Evolutionary conservation across 1,139 yeast species (phyloP).

Genomic region (Chernovozyma aurita): DNA sequence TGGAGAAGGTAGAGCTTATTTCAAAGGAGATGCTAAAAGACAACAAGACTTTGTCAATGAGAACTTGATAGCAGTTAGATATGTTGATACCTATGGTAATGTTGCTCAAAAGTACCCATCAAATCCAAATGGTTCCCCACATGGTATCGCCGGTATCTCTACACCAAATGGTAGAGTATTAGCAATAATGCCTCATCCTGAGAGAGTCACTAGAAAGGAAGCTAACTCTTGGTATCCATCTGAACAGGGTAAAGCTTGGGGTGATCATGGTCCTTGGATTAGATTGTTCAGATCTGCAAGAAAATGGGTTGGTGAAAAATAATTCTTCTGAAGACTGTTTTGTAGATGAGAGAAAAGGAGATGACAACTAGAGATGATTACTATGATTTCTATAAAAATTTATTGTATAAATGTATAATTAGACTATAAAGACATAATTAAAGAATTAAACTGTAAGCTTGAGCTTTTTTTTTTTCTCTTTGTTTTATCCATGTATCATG

Average conservation of each 20-base stretch:
- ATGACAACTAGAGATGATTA: no score
- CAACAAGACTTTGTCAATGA: slow-evolving; percentile 43
- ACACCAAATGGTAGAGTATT: slow-evolving; percentile 91
- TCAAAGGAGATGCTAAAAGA: slow-evolving; percentile 41
- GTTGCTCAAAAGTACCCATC: slow-evolving; percentile 80
- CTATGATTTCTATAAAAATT: no score
- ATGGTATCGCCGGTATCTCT: slow-evolving; percentile 89
- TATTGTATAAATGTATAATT: no score
- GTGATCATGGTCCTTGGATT: slow-evolving; percentile 89
- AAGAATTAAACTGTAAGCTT: no score
- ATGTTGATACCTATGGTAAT: slow-evolving; percentile 86
- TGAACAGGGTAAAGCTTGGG: slow-evolving; percentile 62
- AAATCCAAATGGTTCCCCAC: slow-evolving; percentile 95
- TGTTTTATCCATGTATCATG: no score
- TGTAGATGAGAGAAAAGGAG: no score
- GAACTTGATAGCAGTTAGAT: slow-evolving; percentile 63
- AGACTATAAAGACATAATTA: no score
- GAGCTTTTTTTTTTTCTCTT: no score
- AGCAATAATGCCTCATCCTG: slow-evolving; percentile 99
- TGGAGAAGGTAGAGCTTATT: slow-evolving; percentile 94
- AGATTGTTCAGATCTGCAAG: slow-evolving; percentile 90
- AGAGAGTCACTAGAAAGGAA: slow-evolving; percentile 84
- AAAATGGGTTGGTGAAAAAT: slow-evolving; percentile 72
- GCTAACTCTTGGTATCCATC: slow-evolving; percentile 88
- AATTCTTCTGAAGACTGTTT: not conserved